Conservation (phyloP, 2,329 filamentous ascomycete genomes). For the Fusarium nanum region DNA sequence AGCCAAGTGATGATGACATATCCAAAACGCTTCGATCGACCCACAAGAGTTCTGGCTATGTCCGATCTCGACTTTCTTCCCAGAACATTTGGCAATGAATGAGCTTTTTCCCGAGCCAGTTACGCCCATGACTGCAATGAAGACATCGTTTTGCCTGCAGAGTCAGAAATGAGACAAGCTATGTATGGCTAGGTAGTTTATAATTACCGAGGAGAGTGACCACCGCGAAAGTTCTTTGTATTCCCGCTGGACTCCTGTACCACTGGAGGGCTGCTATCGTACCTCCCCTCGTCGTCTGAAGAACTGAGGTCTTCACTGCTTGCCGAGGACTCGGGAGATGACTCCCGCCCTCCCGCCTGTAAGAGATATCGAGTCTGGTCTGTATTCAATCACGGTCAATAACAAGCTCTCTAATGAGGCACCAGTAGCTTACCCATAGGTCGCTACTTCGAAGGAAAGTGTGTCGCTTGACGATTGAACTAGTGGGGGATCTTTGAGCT, state of each 20-base stretch:
- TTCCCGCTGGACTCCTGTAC: no score
- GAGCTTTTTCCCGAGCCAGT: constrained; percentile 29
- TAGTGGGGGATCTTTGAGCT: not conserved
- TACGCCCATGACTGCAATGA: constrained; percentile 27
- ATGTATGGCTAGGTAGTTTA: not conserved
- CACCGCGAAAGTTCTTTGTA: constrained; percentile 4
- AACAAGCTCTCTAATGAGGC: no score
- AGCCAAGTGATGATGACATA: no score
- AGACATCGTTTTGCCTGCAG: constrained; percentile 3
- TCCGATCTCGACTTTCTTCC: not conserved
- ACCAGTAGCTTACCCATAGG: not conserved
- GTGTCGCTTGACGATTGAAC: not conserved
- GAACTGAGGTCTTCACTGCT: no score
- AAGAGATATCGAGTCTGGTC: no score
- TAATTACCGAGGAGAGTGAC: constrained; percentile 1
- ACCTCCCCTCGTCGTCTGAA: no score
- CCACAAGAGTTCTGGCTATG: constrained; percentile 4
- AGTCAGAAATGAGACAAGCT: not conserved
- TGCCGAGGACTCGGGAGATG: no score
- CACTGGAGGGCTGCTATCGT: no score
- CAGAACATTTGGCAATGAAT: constrained; percentile 9
- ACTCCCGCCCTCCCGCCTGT: no score
- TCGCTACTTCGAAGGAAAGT: not conserved
- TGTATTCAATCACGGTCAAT: no score
- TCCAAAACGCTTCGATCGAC: not conserved